These are phyloP conservation scores for Stereum hirsutum DNA, from an alignment of 1,284 basidiomycete species.

Conservation along the genomic window DNA sequence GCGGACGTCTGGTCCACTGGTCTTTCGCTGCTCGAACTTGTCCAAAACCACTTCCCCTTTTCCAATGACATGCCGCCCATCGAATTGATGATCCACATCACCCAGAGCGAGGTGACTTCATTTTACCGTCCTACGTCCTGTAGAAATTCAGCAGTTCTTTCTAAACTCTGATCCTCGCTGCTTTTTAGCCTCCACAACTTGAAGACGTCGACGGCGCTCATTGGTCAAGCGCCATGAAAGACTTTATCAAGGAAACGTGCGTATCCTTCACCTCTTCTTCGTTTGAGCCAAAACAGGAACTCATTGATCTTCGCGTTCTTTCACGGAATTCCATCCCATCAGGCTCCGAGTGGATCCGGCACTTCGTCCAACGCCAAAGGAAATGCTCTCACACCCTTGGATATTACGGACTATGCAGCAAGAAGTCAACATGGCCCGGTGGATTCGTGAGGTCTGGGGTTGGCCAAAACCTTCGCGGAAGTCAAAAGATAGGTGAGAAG, in stretches of 20 bases:
- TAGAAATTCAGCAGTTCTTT: constrained; percentile 6
- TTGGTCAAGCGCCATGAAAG: constrained; percentile 88
- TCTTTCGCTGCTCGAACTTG: constrained; percentile 87
- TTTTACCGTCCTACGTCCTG: constrained; percentile 10
- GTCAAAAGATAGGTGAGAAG: constrained; percentile 10
- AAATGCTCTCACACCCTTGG: constrained; percentile 86
- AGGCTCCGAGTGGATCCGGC: constrained; percentile 24
- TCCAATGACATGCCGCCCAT: constrained; percentile 88
- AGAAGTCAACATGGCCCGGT: constrained; percentile 83
- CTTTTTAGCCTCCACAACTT: constrained; percentile 70
- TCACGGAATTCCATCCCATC: not conserved
- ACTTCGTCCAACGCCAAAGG: constrained; percentile 75
- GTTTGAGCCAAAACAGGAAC: not conserved
- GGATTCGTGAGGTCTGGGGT: constrained; percentile 86
- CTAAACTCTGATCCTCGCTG: constrained; percentile 4
- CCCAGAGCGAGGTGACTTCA: constrained; percentile 59
- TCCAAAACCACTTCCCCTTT: constrained; percentile 94
- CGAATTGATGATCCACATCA: constrained; percentile 90
- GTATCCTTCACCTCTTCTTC: constrained; percentile 19
- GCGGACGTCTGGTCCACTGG: constrained; percentile 99
- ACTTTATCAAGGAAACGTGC: constrained; percentile 86
- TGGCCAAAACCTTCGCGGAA: constrained; percentile 51
- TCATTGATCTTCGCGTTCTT: not conserved
- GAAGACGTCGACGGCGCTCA: constrained; percentile 60
- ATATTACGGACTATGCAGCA: constrained; percentile 72